Evolutionary conservation across 345 rosid species (phyloP).

Genomic region (Durio zibethinus): DNA sequence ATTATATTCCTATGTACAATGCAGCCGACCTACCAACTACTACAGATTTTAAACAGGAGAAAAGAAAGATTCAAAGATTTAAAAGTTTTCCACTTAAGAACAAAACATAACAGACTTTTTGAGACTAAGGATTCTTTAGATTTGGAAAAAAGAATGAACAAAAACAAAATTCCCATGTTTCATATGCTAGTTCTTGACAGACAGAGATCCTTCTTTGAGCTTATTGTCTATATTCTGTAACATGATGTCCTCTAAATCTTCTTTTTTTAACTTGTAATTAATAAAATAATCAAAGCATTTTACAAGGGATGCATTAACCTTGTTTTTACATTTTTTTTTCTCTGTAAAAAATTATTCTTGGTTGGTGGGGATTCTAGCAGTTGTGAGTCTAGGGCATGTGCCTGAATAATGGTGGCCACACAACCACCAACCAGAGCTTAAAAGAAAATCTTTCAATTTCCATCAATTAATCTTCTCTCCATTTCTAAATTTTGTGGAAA

Average conservation of each 20-base stretch:
- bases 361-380: conserved; percentile 12
- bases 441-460: conserved; percentile 13
- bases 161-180: neutral
- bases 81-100: neutral
- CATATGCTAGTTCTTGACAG: neutral
- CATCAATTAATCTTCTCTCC: conserved; percentile 6
- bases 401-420: conserved; percentile 33
- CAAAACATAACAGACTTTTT: neutral
- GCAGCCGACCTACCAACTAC: neutral
- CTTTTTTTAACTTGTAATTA: neutral
- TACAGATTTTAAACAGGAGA: neutral
- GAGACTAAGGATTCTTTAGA: neutral
- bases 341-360: neutral
- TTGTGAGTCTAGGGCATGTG: conserved; percentile 32
- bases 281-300: neutral
- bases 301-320: conserved; percentile 7
- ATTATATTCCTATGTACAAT: neutral
- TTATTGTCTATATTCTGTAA: neutral
- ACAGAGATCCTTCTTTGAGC: neutral
- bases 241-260: neutral
- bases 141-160: neutral
- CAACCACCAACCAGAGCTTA: conserved; percentile 29
- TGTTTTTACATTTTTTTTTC: neutral
- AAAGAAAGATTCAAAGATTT: neutral
- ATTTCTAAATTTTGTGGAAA: neutral